Percentiles rank a stretch among this genome's conserved stretches.
Conservation (phyloP, 2,329 filamentous ascomycete genomes). For the Colletotrichum musae region DNA sequence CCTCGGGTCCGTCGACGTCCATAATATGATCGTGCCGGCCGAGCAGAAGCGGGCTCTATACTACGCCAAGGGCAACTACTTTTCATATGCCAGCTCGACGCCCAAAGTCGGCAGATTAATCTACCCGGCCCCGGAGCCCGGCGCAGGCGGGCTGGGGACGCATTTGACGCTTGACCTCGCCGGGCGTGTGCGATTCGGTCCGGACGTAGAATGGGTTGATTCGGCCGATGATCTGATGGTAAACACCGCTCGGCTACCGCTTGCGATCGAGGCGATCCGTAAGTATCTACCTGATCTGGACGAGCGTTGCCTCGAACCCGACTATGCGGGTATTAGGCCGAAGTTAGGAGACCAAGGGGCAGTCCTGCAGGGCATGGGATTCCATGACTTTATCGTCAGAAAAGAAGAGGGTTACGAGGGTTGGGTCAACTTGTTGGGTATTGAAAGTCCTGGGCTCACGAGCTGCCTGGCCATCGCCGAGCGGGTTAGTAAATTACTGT, state of each 20-base stretch:
- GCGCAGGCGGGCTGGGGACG: conserved; percentile 88
- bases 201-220: conserved; percentile 94
- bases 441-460: conserved; percentile 94
- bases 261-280: conserved; percentile 81
- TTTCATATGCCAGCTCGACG: conserved; percentile 78
- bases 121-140: conserved; percentile 89
- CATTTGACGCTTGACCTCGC: conserved; percentile 92
- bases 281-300: conserved; percentile 85
- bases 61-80: conserved; percentile 97
- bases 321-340: conserved; percentile 93
- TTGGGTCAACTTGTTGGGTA: conserved; percentile 92
- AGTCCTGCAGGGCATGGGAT: conserved; percentile 75
- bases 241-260: conserved; percentile 72
- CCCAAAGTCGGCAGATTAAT: conserved; percentile 81
- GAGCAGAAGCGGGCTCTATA: conserved; percentile 72
- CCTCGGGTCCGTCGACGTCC: conserved; percentile 80
- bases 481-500: conserved; percentile 72
- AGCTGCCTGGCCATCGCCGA: conserved; percentile 89
- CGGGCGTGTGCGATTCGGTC: conserved; percentile 90
- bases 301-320: conserved; percentile 74
- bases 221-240: conserved; percentile 78
- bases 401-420: conserved; percentile 83
- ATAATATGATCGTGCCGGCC: conserved; percentile 83
- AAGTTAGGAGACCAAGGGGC: conserved; percentile 78
- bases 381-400: conserved; percentile 87